phyloP scores from a whole-genome alignment of 1,139 yeast species.

The Sugiyamaella grinbergsii region DNA sequence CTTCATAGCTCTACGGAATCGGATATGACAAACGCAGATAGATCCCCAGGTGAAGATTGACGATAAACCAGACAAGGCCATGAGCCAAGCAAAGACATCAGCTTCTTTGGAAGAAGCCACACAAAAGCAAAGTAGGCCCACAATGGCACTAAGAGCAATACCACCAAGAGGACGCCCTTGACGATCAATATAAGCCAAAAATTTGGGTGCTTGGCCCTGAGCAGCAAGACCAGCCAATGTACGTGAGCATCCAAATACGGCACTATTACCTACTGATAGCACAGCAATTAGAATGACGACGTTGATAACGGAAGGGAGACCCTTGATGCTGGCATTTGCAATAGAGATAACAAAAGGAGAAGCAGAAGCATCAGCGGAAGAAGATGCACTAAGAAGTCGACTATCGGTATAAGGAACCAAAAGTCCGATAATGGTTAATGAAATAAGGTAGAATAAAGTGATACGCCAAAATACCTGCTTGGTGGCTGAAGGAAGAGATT shows the following conservation, averaged over 20 bases:
- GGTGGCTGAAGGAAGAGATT: slow-evolving; percentile 65
- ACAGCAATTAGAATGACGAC: slow-evolving; percentile 72
- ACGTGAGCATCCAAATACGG: slow-evolving; percentile 78
- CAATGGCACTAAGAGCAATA: slow-evolving; percentile 54
- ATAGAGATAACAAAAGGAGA: slow-evolving; percentile 79
- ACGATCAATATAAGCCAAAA: slow-evolving; percentile 72
- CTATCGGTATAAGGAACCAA: slow-evolving; percentile 63
- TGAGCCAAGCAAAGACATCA: slow-evolving; percentile 74
- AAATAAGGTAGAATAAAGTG: slow-evolving; percentile 60
- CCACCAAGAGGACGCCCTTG: slow-evolving; percentile 74
- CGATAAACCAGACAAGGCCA: slow-evolving; percentile 81
- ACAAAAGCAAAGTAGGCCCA: slow-evolving; percentile 72
- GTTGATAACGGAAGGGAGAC: slow-evolving; percentile 69
- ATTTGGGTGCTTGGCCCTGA: slow-evolving; percentile 76
- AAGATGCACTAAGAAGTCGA: slow-evolving; percentile 44
- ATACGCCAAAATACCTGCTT: slow-evolving; percentile 77
- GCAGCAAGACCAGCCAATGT: slow-evolving; percentile 80
- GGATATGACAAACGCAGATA: slow-evolving; percentile 70
- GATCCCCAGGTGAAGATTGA: slow-evolving; percentile 85
- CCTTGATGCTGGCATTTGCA: slow-evolving; percentile 56
- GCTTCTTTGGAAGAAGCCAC: slow-evolving; percentile 66
- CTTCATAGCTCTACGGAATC: slow-evolving; percentile 75
- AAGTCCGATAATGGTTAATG: slow-evolving; percentile 60
- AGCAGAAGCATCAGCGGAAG: slow-evolving; percentile 56
- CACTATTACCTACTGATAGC: slow-evolving; percentile 72